Evolutionary conservation across 164 flowering plant species (phyloP).

Genomic region (Piper betle): DNA sequence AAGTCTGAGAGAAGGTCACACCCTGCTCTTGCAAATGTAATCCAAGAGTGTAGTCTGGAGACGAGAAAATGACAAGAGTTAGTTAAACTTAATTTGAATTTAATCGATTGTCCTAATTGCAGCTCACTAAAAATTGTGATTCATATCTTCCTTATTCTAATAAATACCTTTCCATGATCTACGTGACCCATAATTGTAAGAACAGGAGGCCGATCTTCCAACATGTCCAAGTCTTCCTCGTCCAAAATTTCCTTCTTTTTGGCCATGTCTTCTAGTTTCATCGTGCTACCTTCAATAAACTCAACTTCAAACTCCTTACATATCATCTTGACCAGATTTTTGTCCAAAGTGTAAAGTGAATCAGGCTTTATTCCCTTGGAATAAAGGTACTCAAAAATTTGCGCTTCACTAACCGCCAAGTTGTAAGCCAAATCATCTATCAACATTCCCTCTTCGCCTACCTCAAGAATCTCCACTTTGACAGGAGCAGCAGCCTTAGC

Average conservation of each 20-base stretch:
- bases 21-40: conserved; percentile 82
- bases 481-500: conserved; percentile 84
- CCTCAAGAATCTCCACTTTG: conserved; percentile 82
- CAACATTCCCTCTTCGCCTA: conserved; percentile 76
- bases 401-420: conserved; percentile 72
- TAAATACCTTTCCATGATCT: conserved; percentile 86
- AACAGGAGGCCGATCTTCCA: conserved; percentile 87
- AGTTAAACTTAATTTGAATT: conserved; percentile 7
- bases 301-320: conserved; percentile 78
- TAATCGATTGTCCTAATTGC: neutral
- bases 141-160: conserved; percentile 1
- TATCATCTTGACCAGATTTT: conserved; percentile 77
- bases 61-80: conserved; percentile 13
- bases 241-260: conserved; percentile 73
- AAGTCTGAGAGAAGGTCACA: conserved; percentile 16
- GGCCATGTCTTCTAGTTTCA: conserved; percentile 73
- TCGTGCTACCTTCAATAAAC: conserved; percentile 59
- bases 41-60: conserved; percentile 96
- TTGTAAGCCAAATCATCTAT: conserved; percentile 68
- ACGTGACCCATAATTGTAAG: conserved; percentile 98
- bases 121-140: neutral
- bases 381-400: conserved; percentile 61
- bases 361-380: conserved; percentile 75
- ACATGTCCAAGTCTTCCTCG: conserved; percentile 77
- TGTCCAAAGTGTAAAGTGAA: conserved; percentile 61